A percentile compares a stretch with the other conserved stretches of the same genome.
Evolutionary conservation across 2,329 filamentous ascomycete species (phyloP).

Genomic region (Chaetomiaceae sp.): DNA sequence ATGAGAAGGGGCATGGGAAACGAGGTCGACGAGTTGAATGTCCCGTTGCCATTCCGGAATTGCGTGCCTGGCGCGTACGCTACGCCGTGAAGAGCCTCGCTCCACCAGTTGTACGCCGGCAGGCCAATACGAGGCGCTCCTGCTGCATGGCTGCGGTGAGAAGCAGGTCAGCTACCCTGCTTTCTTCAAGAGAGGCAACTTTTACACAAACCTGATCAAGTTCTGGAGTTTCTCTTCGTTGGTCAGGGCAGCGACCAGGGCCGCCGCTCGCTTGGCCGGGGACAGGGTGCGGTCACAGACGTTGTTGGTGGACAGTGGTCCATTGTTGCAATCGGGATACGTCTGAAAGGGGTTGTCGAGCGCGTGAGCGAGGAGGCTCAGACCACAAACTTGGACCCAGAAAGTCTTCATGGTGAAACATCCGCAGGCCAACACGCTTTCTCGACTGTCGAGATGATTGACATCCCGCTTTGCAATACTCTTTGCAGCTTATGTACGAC

Average conservation of each 20-base stretch:
- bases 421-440: too few species aligned
- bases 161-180: not conserved
- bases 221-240: conserved; percentile 17
- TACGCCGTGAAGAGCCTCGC: conserved; percentile 54
- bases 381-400: not conserved
- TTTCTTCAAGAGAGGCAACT: not conserved
- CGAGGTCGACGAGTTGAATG: conserved; percentile 57
- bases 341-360: conserved; percentile 10
- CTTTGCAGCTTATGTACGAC: too few species aligned
- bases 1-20: conserved; percentile 61
- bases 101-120: conserved; percentile 54
- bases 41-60: conserved; percentile 39
- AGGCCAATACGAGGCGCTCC: conserved; percentile 42
- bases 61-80: conserved; percentile 47
- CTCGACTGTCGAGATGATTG: too few species aligned
- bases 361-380: conserved; percentile 1
- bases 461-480: too few species aligned
- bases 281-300: conserved; percentile 42
- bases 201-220: conserved; percentile 7
- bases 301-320: conserved; percentile 27
- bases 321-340: conserved; percentile 27
- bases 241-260: conserved; percentile 16
- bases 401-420: conserved; percentile 11
- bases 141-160: not conserved
- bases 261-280: conserved; percentile 9